Conservation (phyloP, 2,329 filamentous ascomycete species). For the Xylaria sp. region DNA sequence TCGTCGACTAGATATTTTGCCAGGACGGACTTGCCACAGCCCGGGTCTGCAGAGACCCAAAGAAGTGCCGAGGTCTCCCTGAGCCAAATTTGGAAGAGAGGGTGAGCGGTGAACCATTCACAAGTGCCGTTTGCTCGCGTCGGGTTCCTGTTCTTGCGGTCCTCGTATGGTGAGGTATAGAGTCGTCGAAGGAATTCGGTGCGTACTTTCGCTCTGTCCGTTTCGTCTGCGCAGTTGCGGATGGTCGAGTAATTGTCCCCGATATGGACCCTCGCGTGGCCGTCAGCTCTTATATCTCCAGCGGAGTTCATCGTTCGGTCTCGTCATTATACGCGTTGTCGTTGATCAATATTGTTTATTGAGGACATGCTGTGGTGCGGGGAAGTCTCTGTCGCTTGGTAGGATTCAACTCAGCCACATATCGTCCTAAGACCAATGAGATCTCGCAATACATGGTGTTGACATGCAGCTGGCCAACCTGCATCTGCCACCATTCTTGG, state of each 20-base stretch:
- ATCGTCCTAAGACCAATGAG: not conserved
- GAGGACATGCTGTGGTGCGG: not conserved
- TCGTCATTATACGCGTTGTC: not conserved
- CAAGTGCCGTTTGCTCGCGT: constrained; percentile 33
- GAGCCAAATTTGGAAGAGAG: constrained; percentile 28
- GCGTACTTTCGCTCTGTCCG: not conserved
- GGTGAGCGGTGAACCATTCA: constrained; percentile 37
- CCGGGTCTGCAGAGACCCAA: constrained; percentile 49
- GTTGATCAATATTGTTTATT: not conserved
- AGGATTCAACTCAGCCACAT: constrained; percentile 1
- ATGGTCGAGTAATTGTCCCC: constrained; percentile 12
- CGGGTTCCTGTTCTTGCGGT: constrained; percentile 39
- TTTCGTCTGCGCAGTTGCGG: not conserved
- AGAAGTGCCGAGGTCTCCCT: constrained; percentile 30
- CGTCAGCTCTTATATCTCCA: constrained; percentile 14
- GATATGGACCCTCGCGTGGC: constrained; percentile 18
- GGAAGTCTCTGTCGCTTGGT: not conserved
- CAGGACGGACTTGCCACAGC: constrained; percentile 58
- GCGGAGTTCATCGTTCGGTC: constrained; percentile 10
- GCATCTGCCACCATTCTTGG: too few relatives aligned
- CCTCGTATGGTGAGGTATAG: constrained; percentile 27
- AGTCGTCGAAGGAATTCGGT: constrained; percentile 1
- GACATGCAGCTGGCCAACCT: too few relatives aligned
- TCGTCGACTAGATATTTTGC: constrained; percentile 51
- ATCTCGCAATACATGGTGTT: too few relatives aligned